Evolutionary conservation across 1,139 yeast genomes (phyloP), one percentile per base, ranked within the genome.

Genomic region (Magnusiomyces fungicola): DNA sequence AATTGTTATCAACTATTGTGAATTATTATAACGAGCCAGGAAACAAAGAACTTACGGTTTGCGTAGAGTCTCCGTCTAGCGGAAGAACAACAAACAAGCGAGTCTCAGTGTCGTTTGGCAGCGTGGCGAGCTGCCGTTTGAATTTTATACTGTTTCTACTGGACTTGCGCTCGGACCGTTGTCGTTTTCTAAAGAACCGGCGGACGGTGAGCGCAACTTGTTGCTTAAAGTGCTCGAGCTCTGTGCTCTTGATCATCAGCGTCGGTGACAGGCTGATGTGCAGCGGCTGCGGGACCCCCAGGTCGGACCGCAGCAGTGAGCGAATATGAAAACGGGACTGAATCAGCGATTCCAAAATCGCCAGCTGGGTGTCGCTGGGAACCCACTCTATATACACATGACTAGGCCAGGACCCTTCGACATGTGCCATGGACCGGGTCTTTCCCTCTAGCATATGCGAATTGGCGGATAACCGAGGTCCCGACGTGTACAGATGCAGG

Each of bases 251-350:
- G 14, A 66, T 51, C 65, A 63, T 59, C 44, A 66, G 39, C 2
- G 68, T 63, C 33, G 61, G 64, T 5, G 68, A 61, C n/a, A 66
- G 54, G 29, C 67, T 62, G 36, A 66, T 46, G 51, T 66, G 70
- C 16, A 66, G 57, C 3, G 68, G 65, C 41, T 55, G 56, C 6
- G 51, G 53, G 9, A 59, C 69, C 2, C 61, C 62, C 5, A 63
- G 50, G 1, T 58, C 59, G 5, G 63, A 55, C 38, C 48, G 46
- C 5, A 62, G 52, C 24, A 66, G 54, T 29, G 68, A 59, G 22
- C 53, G 48, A 29, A 49, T 23, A 16, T 34, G 7, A 18, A 23
- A 7, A 18, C 6, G 16, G 34, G 16, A 4, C 16, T 18, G 23
- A 16, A 14, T n/a, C n/a, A n/a, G n/a, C n/a, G n/a, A n/a, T n/a